phyloP scores from a whole-genome alignment of 768 basidiomycete genomes.

The Boletus pseudo-olivaceus region DNA sequence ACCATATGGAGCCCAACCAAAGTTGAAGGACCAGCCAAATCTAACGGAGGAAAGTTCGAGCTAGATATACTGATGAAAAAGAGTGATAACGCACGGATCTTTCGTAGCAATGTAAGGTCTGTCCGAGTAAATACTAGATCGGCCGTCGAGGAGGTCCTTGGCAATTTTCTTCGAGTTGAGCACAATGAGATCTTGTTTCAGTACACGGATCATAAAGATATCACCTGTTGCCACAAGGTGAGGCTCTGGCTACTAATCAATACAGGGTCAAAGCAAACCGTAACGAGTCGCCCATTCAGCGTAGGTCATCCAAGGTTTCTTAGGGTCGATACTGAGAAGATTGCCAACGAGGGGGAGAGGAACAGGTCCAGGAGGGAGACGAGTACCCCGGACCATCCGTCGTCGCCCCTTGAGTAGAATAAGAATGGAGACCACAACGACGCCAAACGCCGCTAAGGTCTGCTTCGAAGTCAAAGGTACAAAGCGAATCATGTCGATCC shows the following conservation, averaged over 20 bases:
- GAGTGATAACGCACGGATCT: constrained; percentile 8
- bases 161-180: constrained; percentile 26
- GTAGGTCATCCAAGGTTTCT: constrained; percentile 21
- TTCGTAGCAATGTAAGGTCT: constrained; percentile 16
- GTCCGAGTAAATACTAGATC: constrained; percentile 29
- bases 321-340: constrained; percentile 12
- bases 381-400: neutral
- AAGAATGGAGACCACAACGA: neutral
- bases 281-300: constrained; percentile 18
- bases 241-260: neutral
- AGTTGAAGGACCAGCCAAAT: constrained; percentile 21
- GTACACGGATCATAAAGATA: constrained; percentile 19
- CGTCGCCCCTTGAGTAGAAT: constrained; percentile 1
- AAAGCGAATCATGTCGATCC: neutral
- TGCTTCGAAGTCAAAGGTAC: neutral
- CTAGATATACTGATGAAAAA: neutral
- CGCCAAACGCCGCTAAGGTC: neutral
- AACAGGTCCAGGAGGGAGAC: constrained; percentile 16
- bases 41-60: neutral
- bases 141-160: constrained; percentile 26
- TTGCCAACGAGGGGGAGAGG: constrained; percentile 18
- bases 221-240: constrained; percentile 8
- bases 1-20: constrained; percentile 18
- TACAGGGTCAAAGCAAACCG: constrained; percentile 1
- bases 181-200: constrained; percentile 23